phyloP scores from a whole-genome alignment of 805 yeast genomes.

The Schizosaccharomyces cryophilus region DNA sequence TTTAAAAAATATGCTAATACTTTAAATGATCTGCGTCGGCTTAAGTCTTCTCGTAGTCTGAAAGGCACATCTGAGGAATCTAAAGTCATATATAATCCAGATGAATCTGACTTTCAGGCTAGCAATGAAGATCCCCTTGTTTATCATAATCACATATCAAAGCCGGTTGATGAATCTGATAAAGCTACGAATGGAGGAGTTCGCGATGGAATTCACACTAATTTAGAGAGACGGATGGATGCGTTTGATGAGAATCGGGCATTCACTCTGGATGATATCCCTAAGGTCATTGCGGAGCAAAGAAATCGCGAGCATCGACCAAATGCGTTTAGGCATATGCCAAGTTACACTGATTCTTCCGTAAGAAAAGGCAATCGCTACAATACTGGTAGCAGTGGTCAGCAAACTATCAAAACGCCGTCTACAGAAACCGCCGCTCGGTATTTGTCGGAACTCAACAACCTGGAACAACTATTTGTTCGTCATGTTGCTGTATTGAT shows the following conservation, averaged over 20 bases:
- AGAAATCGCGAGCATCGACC: conserved; percentile 87
- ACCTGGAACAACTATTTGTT: conserved; percentile 31
- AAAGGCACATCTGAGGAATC: not conserved
- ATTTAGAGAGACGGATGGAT: not conserved
- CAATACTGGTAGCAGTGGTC: not conserved
- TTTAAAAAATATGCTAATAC: not conserved
- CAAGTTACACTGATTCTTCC: not conserved
- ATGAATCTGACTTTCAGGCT: not conserved
- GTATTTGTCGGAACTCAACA: conserved; percentile 19
- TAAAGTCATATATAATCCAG: not conserved
- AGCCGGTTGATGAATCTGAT: too few relatives aligned
- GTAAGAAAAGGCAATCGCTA: not conserved
- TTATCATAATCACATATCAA: too few relatives aligned
- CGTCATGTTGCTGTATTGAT: conserved; percentile 32
- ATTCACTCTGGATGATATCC: conserved; percentile 82
- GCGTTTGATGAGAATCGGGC: not conserved
- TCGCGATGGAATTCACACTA: too few relatives aligned
- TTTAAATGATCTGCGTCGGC: conserved; percentile 47
- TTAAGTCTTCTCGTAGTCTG: conserved; percentile 23
- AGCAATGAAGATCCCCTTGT: too few relatives aligned
- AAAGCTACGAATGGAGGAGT: not conserved
- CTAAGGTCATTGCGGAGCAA: conserved; percentile 88
- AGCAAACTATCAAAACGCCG: not conserved
- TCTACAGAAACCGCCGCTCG: not conserved
- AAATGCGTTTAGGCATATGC: conserved; percentile 66